Evolutionary conservation across 345 rosid genomes (phyloP).

Genomic region (Ceriops zippeliana): DNA sequence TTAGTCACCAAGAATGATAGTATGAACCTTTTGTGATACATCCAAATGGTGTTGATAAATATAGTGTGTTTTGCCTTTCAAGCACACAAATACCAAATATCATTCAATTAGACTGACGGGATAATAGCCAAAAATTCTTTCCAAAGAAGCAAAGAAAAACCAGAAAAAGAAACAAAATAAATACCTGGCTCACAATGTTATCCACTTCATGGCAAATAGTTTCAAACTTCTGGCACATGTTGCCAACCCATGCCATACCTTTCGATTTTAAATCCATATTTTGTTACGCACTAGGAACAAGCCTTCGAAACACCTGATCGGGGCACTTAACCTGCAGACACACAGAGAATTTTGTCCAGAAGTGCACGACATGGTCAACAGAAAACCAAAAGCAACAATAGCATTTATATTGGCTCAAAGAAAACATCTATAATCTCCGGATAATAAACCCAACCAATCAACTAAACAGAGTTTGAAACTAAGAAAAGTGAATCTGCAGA

Average conservation of each 20-base stretch:
- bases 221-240: constrained; percentile 66
- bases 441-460: no score
- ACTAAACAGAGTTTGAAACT: no score
- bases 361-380: no score
- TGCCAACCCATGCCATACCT: constrained; percentile 59
- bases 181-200: constrained; percentile 52
- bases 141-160: neutral
- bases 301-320: neutral
- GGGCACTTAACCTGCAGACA: neutral
- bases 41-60: no score
- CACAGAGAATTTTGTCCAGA: no score
- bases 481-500: no score
- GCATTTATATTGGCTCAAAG: no score
- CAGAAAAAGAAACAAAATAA: neutral
- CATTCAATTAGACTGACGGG: neutral
- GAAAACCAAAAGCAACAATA: no score
- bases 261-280: constrained; percentile 51
- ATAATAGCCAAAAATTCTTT: neutral
- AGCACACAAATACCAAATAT: neutral
- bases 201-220: constrained; percentile 60
- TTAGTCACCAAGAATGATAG: no score
- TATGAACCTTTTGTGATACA: no score
- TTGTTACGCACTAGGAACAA: neutral
- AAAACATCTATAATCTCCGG: no score
- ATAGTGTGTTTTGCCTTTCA: neutral